Percentiles rank a stretch among this genome's conserved stretches.
phyloP scores from a whole-genome alignment of 352 stramenopile genomes.

The Phytopythium montanum region DNA sequence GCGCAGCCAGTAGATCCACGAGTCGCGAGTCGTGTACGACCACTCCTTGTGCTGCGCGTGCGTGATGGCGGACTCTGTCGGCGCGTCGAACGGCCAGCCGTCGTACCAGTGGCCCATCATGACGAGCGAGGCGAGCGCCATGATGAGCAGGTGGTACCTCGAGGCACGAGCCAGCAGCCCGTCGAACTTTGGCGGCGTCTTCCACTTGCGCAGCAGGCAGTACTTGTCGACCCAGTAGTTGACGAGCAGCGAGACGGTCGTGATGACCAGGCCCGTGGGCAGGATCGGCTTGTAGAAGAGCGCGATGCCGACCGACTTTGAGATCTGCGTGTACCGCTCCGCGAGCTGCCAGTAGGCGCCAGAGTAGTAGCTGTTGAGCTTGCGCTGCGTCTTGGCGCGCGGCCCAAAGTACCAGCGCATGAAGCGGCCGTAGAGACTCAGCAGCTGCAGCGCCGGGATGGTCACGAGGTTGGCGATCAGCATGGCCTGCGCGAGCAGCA shows the following conservation, averaged over 20 bases:
- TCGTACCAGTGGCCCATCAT: constrained; percentile 83
- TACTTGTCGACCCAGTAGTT: constrained; percentile 87
- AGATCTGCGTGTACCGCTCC: constrained; percentile 66
- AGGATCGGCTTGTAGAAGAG: constrained; percentile 68
- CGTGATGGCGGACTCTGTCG: constrained; percentile 25
- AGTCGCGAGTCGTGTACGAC: constrained; percentile 21
- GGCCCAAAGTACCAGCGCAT: constrained; percentile 38
- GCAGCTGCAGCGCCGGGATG: constrained; percentile 56
- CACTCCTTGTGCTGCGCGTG: constrained; percentile 21
- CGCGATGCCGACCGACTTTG: constrained; percentile 57
- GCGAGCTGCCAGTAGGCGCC: constrained; percentile 65
- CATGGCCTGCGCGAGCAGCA: constrained; percentile 72
- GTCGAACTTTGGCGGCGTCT: constrained; percentile 56
- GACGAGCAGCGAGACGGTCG: constrained; percentile 55
- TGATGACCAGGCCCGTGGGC: constrained; percentile 61
- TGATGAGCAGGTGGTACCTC: constrained; percentile 63
- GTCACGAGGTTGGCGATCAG: constrained; percentile 77
- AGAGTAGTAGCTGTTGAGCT: constrained; percentile 76
- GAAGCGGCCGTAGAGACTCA: constrained; percentile 51
- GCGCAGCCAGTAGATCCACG: constrained; percentile 31
- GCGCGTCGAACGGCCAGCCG: constrained; percentile 66
- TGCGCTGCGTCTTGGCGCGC: constrained; percentile 62
- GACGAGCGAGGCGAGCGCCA: constrained; percentile 55
- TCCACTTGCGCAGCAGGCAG: constrained; percentile 74
- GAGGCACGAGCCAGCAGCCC: constrained; percentile 55